phyloP scores from a whole-genome alignment of 345 rosid genomes.

The Sisymbrium altissimum region DNA sequence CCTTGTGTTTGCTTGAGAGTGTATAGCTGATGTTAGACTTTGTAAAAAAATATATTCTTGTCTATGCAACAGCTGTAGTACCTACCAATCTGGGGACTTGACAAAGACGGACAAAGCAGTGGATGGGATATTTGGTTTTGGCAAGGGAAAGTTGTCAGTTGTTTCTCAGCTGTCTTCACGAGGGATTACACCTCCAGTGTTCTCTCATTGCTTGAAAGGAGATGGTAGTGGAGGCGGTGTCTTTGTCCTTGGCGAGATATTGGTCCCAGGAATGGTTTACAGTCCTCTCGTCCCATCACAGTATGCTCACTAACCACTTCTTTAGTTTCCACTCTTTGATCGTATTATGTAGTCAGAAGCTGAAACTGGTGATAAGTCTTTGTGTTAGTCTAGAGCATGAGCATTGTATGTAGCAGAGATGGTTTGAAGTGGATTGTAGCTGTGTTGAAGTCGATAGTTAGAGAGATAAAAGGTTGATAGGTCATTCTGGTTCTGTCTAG shows the following conservation, averaged over 20 bases:
- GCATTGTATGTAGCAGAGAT: background rate
- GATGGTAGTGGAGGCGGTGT: conserved; percentile 89
- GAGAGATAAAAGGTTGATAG: background rate
- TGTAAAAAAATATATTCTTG: background rate
- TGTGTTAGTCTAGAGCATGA: background rate
- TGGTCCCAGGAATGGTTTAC: conserved; percentile 89
- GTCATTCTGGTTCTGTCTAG: background rate
- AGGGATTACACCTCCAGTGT: conserved; percentile 74
- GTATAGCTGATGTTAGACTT: background rate
- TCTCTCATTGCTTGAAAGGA: conserved; percentile 97
- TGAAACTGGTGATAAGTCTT: background rate
- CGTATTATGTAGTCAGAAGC: background rate
- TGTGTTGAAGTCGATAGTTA: background rate
- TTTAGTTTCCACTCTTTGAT: background rate
- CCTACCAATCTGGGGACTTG: conserved; percentile 79
- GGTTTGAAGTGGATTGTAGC: background rate
- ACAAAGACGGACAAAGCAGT: conserved; percentile 86
- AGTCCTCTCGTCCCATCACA: conserved; percentile 86
- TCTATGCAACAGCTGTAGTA: conserved; percentile 75
- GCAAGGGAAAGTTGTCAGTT: conserved; percentile 75
- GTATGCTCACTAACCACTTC: conserved; percentile 41
- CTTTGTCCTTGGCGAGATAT: conserved; percentile 93
- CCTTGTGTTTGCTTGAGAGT: background rate
- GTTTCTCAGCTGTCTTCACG: conserved; percentile 86
- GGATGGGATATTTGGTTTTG: conserved; percentile 99